Evolutionary conservation across 2,329 filamentous ascomycete genomes (phyloP), one percentile per base, ranked within the genome.

Genomic region (Tolypocladium pustulatum): DNA sequence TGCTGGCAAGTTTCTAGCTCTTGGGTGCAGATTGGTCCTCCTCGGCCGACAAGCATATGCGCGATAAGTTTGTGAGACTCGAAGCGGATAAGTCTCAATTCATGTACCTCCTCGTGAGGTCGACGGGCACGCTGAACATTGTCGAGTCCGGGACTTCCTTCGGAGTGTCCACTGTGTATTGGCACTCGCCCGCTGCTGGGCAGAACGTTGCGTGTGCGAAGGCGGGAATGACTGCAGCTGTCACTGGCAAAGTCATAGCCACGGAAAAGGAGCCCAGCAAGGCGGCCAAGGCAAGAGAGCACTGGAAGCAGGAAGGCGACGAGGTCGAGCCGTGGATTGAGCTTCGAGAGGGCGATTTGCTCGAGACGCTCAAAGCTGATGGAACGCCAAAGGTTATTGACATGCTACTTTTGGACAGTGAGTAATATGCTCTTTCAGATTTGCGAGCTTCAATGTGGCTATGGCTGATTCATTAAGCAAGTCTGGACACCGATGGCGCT

Each of bases 91-190:
- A 86, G 66, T 81, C 77, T 63, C 72, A 77, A 4, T 75, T 84
- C 43, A 69, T 82, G 1, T 86, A 86, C 66, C 77, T 80, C 22
- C 72, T 86, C 0, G 66, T 77, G 3, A 75, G 76, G 3, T 72
- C 76, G 13, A 78, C 70, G 12, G 73, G 76, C 1, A 82, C 83
- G 0, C 72, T 71, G 1, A 76, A 75, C 49, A 71, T 85, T 27
- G 77, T 86, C 41, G 83, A 87, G 65, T 82, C 81, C 0, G 84
- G 83, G 1, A 86, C 84, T 0, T 81, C 77, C 49, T 86, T 83
- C 59, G 84, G 84, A 2, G 77, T 87, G 1, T 83, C 79, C 58
- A 86, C 83, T 0, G 83, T 86, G 52, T 87, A 85, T 60, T 75
- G 86, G 2, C n/a, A n/a, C n/a, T 81, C 83, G 0, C 71, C 86